These are phyloP conservation scores for Phialophora tarda DNA, from an alignment of 2,329 filamentous ascomycete species.

Conservation along the genomic window DNA sequence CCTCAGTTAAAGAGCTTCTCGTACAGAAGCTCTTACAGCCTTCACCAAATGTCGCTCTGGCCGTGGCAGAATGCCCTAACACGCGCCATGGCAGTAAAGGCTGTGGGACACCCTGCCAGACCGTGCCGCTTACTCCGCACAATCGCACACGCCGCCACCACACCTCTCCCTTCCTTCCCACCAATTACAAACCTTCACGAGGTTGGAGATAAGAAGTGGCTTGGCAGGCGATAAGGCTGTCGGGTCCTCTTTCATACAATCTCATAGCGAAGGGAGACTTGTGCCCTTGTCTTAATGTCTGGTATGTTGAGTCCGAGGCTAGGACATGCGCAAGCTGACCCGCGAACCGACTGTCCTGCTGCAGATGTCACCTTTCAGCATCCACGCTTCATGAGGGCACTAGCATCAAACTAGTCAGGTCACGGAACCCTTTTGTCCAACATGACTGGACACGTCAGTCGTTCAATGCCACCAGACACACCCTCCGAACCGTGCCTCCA, in stretches of 20 bases:
- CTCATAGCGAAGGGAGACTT: not conserved
- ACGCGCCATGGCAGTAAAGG: no score
- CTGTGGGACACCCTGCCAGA: not conserved
- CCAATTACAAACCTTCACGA: not conserved
- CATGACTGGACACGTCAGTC: constrained; percentile 1
- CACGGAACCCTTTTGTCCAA: not conserved
- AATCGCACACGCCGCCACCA: not conserved
- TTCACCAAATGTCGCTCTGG: not conserved
- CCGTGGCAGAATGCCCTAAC: not conserved
- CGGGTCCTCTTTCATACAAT: not conserved
- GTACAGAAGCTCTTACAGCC: not conserved
- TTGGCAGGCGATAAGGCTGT: constrained; percentile 15
- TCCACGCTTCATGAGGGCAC: not conserved
- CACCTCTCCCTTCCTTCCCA: not conserved
- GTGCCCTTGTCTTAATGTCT: not conserved
- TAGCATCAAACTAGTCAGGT: not conserved
- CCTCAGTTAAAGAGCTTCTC: no score
- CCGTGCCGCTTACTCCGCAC: not conserved
- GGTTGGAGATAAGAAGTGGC: constrained; percentile 11
- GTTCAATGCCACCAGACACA: not conserved
- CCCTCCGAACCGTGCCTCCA: constrained; percentile 8
- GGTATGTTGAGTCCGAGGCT: not conserved
- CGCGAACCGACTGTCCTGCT: not conserved
- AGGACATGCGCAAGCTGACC: not conserved
- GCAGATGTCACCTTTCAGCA: constrained; percentile 2